Base-by-base conservation (phyloP, 2,329 filamentous ascomycete species). In the Microcyclospora pomicola region DNA sequence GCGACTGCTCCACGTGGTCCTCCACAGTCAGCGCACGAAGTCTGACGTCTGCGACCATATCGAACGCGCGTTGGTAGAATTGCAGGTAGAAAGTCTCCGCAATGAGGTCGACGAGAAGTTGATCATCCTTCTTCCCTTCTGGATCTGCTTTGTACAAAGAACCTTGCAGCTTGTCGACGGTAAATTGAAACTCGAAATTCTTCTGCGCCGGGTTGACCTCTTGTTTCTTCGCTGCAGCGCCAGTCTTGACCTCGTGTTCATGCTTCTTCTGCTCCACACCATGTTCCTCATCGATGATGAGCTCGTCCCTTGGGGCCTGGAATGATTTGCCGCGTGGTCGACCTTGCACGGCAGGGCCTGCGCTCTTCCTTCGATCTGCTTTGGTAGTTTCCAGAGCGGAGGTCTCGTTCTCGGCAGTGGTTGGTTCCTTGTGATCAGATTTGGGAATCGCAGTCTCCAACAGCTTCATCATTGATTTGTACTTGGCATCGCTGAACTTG, bases 151-250 rank as follows among this genome's bases (percentile, higher is more conserved):
- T 77, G 59, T 84, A 98, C 1, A 99, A 67, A 1, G 91, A 96
- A 2, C 91, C 91, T 60, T 92, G 87, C 33, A 99, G 71, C 43
- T 82, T 85, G 52, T 94, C 91, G 28, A 98, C 91, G 7, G 84
- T 86, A 59, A 99, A 98, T 48, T 87, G 92, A 64, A 98, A 84
- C 57, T 98, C 86, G 49, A 99, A 96, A 46, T 81, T 88, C 33
- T 83, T 80, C 51, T 95, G 87, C 51, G 92, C 83, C 34, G 91
- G 67, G 52, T 82, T 83, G 16, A 58, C 50, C 9, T 63, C 55
- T 4, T 52, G 40, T 16, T 54, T 50, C 30, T 57, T 47, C n/a
- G 42, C 40, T n/a, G 44, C 15, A 7, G 40, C 35, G 2, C 38
- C 43, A 29, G 34, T 28, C 14, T 38, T 27, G 9, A 36, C 35